Evolutionary conservation across 1,284 basidiomycete genomes (phyloP).

Genomic region (Cutaneotrichosporon dermatis): DNA sequence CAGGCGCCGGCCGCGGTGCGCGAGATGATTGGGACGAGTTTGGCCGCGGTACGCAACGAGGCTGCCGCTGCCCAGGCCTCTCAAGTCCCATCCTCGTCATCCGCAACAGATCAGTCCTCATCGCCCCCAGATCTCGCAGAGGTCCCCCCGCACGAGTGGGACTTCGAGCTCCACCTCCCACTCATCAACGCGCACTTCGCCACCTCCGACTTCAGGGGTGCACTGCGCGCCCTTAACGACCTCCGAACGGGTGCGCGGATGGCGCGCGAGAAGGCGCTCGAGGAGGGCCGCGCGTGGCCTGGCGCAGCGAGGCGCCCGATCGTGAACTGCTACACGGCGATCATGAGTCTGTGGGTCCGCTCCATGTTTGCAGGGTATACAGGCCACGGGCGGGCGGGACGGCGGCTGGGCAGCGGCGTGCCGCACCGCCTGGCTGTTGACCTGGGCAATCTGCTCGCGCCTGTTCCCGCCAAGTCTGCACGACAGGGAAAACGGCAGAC

Average conservation of each 20-base stretch:
- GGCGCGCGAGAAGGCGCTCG: background rate
- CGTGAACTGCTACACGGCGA: constrained; percentile 4
- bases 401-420: background rate
- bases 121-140: background rate
- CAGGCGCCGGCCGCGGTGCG: background rate
- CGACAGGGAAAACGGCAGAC: too few relatives aligned
- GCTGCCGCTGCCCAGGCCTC: too few relatives aligned
- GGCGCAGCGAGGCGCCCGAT: background rate
- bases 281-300: background rate
- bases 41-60: background rate
- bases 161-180: background rate
- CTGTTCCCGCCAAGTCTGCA: background rate
- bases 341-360: constrained; percentile 5
- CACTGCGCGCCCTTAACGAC: background rate
- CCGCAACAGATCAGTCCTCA: too few relatives aligned
- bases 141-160: background rate
- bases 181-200: constrained; percentile 4
- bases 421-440: constrained; percentile 3
- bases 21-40: background rate
- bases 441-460: background rate
- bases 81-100: too few relatives aligned
- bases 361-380: background rate
- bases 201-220: constrained; percentile 5
- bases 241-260: background rate
- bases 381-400: background rate